Evolutionary conservation across 2,329 filamentous ascomycete species (phyloP).

Genomic region (Domatiomyces catenatus): DNA sequence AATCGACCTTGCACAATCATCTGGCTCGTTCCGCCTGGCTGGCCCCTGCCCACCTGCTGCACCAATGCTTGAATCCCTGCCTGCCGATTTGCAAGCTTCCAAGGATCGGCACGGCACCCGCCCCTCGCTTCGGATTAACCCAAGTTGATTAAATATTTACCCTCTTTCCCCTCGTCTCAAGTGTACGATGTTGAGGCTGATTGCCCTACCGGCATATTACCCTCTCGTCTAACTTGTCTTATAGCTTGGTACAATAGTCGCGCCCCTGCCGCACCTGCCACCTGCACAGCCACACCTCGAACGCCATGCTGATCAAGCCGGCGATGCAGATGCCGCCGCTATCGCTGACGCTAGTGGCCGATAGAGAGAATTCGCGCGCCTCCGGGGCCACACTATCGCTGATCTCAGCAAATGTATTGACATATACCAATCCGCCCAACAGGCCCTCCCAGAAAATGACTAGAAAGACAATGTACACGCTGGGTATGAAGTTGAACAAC

Average conservation of each 20-base stretch:
- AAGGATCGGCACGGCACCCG: no score
- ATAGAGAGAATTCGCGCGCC: constrained; percentile 80
- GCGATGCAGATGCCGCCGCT: constrained; percentile 81
- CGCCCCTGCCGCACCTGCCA: constrained; percentile 74
- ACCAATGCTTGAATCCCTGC: no score
- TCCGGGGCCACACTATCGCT: constrained; percentile 61
- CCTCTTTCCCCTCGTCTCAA: no score
- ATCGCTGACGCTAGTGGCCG: constrained; percentile 82
- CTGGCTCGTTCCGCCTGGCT: no score
- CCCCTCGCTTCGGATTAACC: no score
- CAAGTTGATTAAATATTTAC: no score
- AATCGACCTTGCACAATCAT: no score
- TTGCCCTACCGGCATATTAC: background rate
- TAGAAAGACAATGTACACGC: constrained; percentile 68
- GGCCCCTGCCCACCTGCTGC: no score
- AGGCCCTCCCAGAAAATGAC: constrained; percentile 91
- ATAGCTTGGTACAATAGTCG: constrained; percentile 48
- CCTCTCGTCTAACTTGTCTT: background rate
- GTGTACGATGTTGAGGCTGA: background rate
- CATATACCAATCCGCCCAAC: constrained; percentile 80
- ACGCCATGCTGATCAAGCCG: constrained; percentile 63
- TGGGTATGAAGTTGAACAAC: constrained; percentile 65
- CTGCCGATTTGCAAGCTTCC: no score
- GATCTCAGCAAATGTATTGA: constrained; percentile 91
- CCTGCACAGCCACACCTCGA: constrained; percentile 68